phyloP scores from a whole-genome alignment of 2,329 filamentous ascomycete genomes.

The Pestalotiopsis sp. region DNA sequence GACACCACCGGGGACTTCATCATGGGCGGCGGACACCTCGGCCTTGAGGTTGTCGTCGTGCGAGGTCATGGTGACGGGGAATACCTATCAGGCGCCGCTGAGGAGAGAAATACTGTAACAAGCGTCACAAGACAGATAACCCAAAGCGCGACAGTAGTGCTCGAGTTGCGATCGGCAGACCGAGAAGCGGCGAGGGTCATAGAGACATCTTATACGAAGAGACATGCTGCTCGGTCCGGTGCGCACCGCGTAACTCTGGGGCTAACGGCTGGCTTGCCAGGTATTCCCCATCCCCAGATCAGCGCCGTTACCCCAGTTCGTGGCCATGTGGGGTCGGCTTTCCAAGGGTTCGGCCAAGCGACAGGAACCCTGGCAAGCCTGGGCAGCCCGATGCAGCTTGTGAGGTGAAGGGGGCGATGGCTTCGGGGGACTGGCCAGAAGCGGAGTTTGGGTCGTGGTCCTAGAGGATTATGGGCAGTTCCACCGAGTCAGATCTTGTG shows the following conservation, averaged over 20 bases:
- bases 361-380: neutral
- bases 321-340: neutral
- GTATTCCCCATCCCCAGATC: slow-evolving; percentile 10
- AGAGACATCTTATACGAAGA: neutral
- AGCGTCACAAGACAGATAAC: neutral
- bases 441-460: slow-evolving; percentile 2
- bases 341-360: neutral
- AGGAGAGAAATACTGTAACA: neutral
- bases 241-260: slow-evolving; percentile 6
- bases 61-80: slow-evolving; percentile 15
- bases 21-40: slow-evolving; percentile 20
- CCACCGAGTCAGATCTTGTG: neutral
- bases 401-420: neutral
- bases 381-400: neutral
- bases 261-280: neutral
- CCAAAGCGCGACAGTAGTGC: neutral
- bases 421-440: slow-evolving; percentile 11
- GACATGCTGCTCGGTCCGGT: slow-evolving; percentile 8
- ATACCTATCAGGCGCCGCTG: neutral
- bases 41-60: slow-evolving; percentile 19
- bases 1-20: slow-evolving; percentile 27
- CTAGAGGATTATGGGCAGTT: slow-evolving; percentile 4
- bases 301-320: neutral
- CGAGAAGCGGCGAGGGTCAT: neutral
- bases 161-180: slow-evolving; percentile 2